Evolutionary conservation across 495 filamentous ascomycete genomes (phyloP), one percentile per base, ranked within the genome.

Genomic region (Hypoxylon fuscum): DNA sequence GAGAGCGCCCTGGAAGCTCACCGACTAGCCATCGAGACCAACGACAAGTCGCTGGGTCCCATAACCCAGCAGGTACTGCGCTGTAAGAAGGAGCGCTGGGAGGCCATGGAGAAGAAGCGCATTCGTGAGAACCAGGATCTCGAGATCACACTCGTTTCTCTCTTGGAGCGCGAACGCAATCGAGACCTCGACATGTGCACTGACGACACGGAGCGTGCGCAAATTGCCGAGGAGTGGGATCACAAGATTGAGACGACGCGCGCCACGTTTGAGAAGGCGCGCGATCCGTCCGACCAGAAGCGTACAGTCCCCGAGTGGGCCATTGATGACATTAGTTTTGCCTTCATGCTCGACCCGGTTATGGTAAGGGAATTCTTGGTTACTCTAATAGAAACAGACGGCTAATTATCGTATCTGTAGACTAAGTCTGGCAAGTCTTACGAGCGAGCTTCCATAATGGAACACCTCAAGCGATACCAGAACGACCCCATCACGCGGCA

Each of bases 301-400:
- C 79, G 90, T 51, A 77, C 88, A 62, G 90, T 96, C 2, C 93
- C 95, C 0, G 94, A 96, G 59, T 91, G 92, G 79, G 79, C 90
- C 0, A 81, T 98, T 38, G 95, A 98, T 69, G 88, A 87, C 18
- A 98, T 98, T 47, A 92, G 89, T 0, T 97, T 97, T 64, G 82
- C 85, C 32, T 83, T 97, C 58, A 97, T 98, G 93, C 83, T 94
- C 64, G 95, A 98, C 75, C 95, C 91, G 3, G 90, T 95, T 10
- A 81, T 93, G 14, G 86, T 88, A 74, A 68, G 82, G 78, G 29
- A 8, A 5, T 11, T 55, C 43, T 14, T 10, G 27, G 5, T 10
- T 10, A 31, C 10, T 10, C 12, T 40, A 14, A 0, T 18, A 14
- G n/a, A 14, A 5, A 20, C 18, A 14, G 9, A 40, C 15, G 18